phyloP scores from a whole-genome alignment of 2,329 filamentous ascomycete species.

The Trichophyton mentagrophytes region DNA sequence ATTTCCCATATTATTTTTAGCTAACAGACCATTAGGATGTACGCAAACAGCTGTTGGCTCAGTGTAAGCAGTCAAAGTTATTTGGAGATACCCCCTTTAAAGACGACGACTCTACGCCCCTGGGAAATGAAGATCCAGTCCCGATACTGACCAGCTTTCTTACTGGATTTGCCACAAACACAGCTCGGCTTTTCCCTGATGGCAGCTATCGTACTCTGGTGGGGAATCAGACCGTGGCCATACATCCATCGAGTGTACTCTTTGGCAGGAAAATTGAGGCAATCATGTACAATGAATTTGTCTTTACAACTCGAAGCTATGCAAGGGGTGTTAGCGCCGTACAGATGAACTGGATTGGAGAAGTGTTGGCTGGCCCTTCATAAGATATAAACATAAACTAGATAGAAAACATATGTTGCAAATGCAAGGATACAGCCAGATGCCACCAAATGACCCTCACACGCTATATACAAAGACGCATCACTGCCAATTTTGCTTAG shows the following conservation, averaged over 20 bases:
- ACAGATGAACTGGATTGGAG: constrained; percentile 49
- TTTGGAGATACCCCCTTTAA: constrained; percentile 18
- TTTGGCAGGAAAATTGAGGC: constrained; percentile 49
- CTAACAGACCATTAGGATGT: constrained; percentile 34
- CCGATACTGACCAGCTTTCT: constrained; percentile 47
- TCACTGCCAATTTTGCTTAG: background rate
- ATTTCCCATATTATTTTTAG: background rate
- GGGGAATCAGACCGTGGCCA: constrained; percentile 49
- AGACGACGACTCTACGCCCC: constrained; percentile 4
- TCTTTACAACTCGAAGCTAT: constrained; percentile 53
- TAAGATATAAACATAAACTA: background rate
- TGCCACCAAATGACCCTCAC: background rate
- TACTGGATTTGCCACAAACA: constrained; percentile 47
- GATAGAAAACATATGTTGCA: background rate
- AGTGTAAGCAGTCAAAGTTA: constrained; percentile 40
- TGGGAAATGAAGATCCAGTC: constrained; percentile 28
- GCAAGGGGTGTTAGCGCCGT: constrained; percentile 50
- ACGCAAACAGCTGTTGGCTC: constrained; percentile 47
- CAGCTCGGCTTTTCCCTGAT: constrained; percentile 47
- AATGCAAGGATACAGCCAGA: background rate
- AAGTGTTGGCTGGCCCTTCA: constrained; percentile 24
- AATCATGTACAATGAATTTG: constrained; percentile 53
- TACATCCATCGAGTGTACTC: constrained; percentile 49
- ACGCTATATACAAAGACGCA: background rate
- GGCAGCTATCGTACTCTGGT: constrained; percentile 49